These are phyloP conservation scores for Rhypophila decipiens DNA, from an alignment of 495 filamentous ascomycete genomes.

Conservation along the genomic window DNA sequence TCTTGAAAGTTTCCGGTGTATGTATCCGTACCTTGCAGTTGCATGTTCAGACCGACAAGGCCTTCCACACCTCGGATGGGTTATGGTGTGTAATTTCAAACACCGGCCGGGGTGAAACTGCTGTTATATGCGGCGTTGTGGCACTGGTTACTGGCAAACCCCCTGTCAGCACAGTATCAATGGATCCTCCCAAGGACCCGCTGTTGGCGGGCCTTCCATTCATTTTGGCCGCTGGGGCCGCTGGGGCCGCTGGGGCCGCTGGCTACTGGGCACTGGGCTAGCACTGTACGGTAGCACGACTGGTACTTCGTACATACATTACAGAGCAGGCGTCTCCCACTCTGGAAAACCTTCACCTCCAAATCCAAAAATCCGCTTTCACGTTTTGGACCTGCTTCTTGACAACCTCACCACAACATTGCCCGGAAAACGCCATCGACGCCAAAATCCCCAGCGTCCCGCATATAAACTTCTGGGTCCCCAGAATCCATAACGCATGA, in stretches of 20 bases:
- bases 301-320: background rate
- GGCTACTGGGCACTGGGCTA: constrained; percentile 10
- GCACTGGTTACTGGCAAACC: constrained; percentile 1
- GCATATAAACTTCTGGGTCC: background rate
- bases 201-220: background rate
- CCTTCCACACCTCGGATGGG: too few species aligned
- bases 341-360: constrained; percentile 20
- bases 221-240: too few species aligned
- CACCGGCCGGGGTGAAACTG: too few species aligned
- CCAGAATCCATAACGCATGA: background rate
- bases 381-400: constrained; percentile 13
- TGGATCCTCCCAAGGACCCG: background rate
- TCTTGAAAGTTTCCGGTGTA: too few species aligned
- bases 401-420: constrained; percentile 1
- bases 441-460: background rate
- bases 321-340: background rate
- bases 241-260: too few species aligned
- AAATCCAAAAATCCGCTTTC: constrained; percentile 27
- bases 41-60: too few species aligned
- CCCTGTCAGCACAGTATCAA: background rate
- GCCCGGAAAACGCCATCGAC: background rate
- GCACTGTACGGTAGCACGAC: constrained; percentile 6
- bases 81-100: constrained; percentile 1
- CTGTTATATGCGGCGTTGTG: background rate
- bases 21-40: too few species aligned